Base-by-base conservation (phyloP, 2,329 filamentous ascomycete genomes). In the Alternaria conjuncta region DNA sequence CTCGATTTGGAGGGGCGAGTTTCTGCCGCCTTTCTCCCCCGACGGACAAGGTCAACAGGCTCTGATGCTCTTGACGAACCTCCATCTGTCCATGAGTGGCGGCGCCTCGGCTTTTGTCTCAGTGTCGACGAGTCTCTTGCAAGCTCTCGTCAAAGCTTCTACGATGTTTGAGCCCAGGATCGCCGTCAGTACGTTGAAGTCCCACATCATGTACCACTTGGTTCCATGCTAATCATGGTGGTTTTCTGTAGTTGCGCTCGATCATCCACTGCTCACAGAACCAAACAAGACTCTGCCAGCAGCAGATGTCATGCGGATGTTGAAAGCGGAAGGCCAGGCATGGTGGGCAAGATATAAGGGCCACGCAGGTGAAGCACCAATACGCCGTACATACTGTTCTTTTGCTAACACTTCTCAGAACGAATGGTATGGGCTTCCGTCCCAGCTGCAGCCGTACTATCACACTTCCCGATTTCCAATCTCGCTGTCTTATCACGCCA, bases 261-360 rank as follows among this genome's bases (percentile, higher is more conserved):
- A 56, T 0, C 46, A 60, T 8, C 26, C 47, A 3, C 8, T 57
- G 0, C 43, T 60, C 2, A 43, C 54, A 6, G 15, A 26, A 0
- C 61, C 57, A 1, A 23, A 65, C 18, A 63, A 63, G 2, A 47
- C 45, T 0, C 6, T 60, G 1, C 25, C 23, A 2, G 63, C 54
- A 0, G 56, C 47, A 0, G 32, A 57, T 0, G 18, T 55, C 0
- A 4, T 65, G 5, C 50, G n/a, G 0, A 60, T 53, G 60, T 11
- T 65, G 0, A 60, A 63, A 7, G 9, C 12, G 0, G 25, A 43
- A 5, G 57, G 57, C 1, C 47, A 32, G 1, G 47, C 47, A 4
- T n/a, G 9, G 44, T 63, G 60, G 56, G 60, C 60, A 3, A 12
- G 32, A 3, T 65, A 65, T 10, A 63, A 63, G 50, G 63, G 63